Conservation (phyloP, 148 eudicot genomes). For the Gaultheria prostrata region DNA sequence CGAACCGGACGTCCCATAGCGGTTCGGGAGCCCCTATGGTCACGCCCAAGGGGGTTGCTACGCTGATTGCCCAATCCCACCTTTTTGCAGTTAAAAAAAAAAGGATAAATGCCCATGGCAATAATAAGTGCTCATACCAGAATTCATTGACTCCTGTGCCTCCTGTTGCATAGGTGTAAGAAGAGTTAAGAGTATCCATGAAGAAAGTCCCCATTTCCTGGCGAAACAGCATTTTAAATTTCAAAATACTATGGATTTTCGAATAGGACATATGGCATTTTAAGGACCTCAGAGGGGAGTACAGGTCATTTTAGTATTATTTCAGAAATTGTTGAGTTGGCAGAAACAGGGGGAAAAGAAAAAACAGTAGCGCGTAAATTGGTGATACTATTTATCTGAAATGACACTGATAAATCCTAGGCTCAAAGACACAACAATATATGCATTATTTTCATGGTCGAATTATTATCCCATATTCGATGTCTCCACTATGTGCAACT, state of each 20-base stretch:
- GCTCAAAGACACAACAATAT: neutral
- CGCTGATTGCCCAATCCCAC: too few species aligned
- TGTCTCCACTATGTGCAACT: neutral
- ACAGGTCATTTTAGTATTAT: neutral
- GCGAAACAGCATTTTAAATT: neutral
- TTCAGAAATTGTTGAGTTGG: neutral
- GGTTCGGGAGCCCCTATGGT: too few species aligned
- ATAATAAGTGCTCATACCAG: constrained; percentile 42
- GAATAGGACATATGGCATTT: neutral
- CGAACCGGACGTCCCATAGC: too few species aligned
- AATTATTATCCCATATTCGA: neutral
- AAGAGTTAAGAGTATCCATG: constrained; percentile 75
- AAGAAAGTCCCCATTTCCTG: constrained; percentile 85
- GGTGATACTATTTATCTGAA: neutral
- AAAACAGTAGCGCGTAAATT: neutral
- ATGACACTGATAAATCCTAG: neutral
- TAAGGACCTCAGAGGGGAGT: neutral
- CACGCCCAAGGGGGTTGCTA: too few species aligned
- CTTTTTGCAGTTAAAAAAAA: too few species aligned
- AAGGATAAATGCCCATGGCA: too few species aligned
- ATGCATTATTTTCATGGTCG: neutral
- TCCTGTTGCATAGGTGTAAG: constrained; percentile 82
- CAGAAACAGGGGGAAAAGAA: neutral
- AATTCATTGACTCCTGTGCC: constrained; percentile 74
- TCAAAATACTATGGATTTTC: neutral